A percentile compares a stretch with the other conserved stretches of the same genome.
Conservation (phyloP, 1,284 basidiomycete species). For the Ceratobasidium sp. region DNA sequence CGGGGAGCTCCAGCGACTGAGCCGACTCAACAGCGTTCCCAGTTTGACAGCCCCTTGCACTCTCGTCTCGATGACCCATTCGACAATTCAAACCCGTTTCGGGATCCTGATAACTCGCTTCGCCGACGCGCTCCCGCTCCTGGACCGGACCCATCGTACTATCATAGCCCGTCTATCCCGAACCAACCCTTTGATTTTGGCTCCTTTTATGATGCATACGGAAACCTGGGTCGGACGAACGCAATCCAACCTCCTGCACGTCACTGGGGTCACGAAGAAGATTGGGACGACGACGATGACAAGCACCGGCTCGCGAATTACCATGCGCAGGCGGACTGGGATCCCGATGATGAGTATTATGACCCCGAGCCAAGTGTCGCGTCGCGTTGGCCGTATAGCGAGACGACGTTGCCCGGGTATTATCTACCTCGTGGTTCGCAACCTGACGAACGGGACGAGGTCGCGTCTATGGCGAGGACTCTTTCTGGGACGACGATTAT, state of each 20-base stretch:
- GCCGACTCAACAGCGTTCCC: slow-evolving; percentile 21
- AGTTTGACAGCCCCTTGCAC: neutral
- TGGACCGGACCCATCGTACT: slow-evolving; percentile 3
- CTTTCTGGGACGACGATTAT: slow-evolving; percentile 15
- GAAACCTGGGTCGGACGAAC: slow-evolving; percentile 14
- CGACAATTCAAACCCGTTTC: too few species aligned
- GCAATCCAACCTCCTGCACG: slow-evolving; percentile 12
- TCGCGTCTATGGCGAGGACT: neutral
- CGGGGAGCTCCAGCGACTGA: slow-evolving; percentile 15
- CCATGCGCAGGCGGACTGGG: slow-evolving; percentile 35
- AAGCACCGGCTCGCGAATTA: slow-evolving; percentile 11
- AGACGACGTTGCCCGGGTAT: slow-evolving; percentile 23
- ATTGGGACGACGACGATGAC: slow-evolving; percentile 25
- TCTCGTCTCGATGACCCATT: neutral
- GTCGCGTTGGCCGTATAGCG: slow-evolving; percentile 9
- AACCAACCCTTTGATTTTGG: slow-evolving; percentile 1
- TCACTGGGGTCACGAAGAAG: neutral
- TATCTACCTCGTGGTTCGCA: neutral
- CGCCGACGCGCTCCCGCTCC: slow-evolving; percentile 16
- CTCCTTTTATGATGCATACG: neutral
- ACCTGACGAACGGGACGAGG: neutral
- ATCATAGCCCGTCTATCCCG: slow-evolving; percentile 7
- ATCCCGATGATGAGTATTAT: slow-evolving; percentile 40
- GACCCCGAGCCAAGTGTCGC: slow-evolving; percentile 38
- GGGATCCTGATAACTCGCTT: neutral